These are phyloP conservation scores for Russula emetica DNA, from an alignment of 768 basidiomycete species.

Conservation along the genomic window DNA sequence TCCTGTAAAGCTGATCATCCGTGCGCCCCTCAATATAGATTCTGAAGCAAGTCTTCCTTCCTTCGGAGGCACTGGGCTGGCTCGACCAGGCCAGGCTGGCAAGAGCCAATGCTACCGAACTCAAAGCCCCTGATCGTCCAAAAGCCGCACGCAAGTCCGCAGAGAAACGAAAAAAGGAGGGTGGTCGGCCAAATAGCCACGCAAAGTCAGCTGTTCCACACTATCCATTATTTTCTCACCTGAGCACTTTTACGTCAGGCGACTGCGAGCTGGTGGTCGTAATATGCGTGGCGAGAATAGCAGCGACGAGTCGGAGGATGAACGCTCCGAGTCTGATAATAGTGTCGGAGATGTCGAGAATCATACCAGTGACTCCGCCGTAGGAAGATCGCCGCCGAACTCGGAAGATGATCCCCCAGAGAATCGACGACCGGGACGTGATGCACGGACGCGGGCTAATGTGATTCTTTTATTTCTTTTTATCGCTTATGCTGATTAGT, in stretches of 20 bases:
- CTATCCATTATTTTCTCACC: constrained; percentile 6
- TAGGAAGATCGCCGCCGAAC: constrained; percentile 20
- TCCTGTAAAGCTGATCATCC: neutral
- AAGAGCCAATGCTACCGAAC: constrained; percentile 31
- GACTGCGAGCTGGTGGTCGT: constrained; percentile 30
- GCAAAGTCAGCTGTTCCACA: constrained; percentile 41
- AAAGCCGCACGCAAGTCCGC: constrained; percentile 53
- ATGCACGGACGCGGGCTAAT: constrained; percentile 36
- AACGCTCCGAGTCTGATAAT: constrained; percentile 23
- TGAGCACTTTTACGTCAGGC: constrained; percentile 12
- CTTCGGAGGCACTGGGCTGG: constrained; percentile 56
- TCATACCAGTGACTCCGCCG: constrained; percentile 5
- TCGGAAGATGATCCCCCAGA: constrained; percentile 28
- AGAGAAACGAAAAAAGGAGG: constrained; percentile 52
- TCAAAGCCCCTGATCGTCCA: constrained; percentile 23
- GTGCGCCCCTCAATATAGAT: constrained; percentile 46
- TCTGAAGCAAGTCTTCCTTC: constrained; percentile 61
- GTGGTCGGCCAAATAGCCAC: constrained; percentile 44
- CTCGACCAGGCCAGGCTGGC: constrained; percentile 47
- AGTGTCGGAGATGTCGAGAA: constrained; percentile 28
- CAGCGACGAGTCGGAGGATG: constrained; percentile 34
- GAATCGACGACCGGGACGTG: constrained; percentile 32
- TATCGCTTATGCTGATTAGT: neutral
- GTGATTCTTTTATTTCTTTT: constrained; percentile 22
- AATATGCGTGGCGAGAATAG: constrained; percentile 32